Base-by-base conservation (phyloP, 1,284 basidiomycete species). In the Sporisorium iseilematis-ciliati region DNA sequence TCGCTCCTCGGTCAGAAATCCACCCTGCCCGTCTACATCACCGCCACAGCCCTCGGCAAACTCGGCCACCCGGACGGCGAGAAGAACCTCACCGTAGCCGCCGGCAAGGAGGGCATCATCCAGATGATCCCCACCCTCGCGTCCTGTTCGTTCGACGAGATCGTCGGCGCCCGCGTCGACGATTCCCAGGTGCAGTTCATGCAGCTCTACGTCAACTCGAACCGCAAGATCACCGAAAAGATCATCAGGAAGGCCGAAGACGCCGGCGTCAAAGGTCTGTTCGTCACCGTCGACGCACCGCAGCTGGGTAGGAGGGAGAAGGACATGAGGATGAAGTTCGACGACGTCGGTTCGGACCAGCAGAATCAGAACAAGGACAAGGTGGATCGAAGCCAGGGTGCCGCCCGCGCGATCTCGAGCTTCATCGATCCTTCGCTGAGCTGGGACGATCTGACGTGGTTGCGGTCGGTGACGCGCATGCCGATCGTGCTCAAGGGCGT, bases 61-160 rank as follows among this genome's bases (percentile, higher is more conserved):
- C 88, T 96, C 3, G 94, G 94, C 1, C 95, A 97, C 82, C 93
- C 94, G 0, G 93, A 95, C 60, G 95, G 95, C 20, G 95, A 97
- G 86, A 88, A 95, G 49, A 95, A 95, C 86, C 90, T 96, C 67
- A 92, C 92, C 6, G 88, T 88, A 57, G 94, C 91, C 1, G 91
- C 91, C 6, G 90, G 88, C 21, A 87, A 88, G 56, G 88, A 90
- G 6, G 89, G 90, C 38, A 91, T 95, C 67, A 91, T 94, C 53
- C 94, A 96, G 84, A 93, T 79, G 79, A 67, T 81, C 45, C 79
- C 79, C 42, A 81, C 79, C 11, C 67, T 81, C 29, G 75, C 80
- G 26, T 81, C 80, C 12, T 87, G 87, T 69, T 81, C 87, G 82
- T 89, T 89, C 57, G 88, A 88, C 18, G 90, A 92, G 71, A 92